phyloP scores from a whole-genome alignment of 176 grass and related monocot species.

The Triticum monococcum region DNA sequence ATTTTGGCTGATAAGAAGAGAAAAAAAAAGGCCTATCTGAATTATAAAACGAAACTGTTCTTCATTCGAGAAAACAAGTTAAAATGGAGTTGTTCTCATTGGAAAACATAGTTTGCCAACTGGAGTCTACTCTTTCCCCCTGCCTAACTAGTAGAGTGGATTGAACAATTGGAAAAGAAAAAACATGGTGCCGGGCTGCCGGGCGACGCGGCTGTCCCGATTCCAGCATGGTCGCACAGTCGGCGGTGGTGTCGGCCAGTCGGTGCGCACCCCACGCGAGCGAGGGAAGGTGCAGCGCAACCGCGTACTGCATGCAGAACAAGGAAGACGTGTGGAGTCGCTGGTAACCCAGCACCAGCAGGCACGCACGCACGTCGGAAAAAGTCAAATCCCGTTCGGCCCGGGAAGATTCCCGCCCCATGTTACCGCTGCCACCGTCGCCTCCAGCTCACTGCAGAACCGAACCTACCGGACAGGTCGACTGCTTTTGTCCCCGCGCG shows the following conservation, averaged over 20 bases:
- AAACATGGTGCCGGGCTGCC: neutral
- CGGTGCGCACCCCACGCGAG: neutral
- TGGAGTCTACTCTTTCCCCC: too few species aligned
- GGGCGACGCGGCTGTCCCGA: neutral
- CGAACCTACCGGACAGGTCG: neutral
- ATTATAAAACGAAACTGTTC: too few species aligned
- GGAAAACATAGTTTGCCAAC: too few species aligned
- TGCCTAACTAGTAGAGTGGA: too few species aligned
- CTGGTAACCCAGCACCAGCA: neutral
- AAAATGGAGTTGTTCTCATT: too few species aligned
- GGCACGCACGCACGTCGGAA: neutral
- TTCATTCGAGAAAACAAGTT: too few species aligned
- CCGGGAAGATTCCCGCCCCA: neutral
- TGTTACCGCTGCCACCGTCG: neutral
- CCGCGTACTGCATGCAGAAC: neutral
- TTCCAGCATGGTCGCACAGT: neutral
- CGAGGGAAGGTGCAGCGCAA: neutral
- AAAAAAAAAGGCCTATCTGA: too few species aligned
- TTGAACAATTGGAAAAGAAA: neutral
- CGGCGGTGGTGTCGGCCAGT: neutral
- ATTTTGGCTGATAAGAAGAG: too few species aligned
- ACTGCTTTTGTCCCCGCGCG: neutral
- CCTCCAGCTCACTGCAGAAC: conserved; percentile 22
- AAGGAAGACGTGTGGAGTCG: neutral
- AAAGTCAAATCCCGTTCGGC: conserved; percentile 10